A percentile compares a stretch with the other conserved stretches of the same genome.
Evolutionary conservation across 2,329 filamentous ascomycete genomes (phyloP).

Genomic region (Scolecobasidium constrictum): DNA sequence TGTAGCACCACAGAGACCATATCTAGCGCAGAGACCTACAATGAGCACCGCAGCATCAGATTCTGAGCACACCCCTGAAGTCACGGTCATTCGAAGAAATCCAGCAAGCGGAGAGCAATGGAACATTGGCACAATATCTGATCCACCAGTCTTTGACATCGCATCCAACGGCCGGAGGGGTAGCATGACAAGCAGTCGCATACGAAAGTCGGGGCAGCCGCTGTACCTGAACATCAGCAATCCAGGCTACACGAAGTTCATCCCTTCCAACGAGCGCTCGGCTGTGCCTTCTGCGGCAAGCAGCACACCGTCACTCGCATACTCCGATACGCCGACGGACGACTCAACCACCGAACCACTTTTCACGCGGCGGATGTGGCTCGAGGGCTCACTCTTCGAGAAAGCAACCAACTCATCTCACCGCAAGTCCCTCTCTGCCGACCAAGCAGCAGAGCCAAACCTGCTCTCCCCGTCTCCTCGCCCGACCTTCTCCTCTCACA

Average conservation of each 20-base stretch:
- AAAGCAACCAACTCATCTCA: slow-evolving; percentile 27
- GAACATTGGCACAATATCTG: slow-evolving; percentile 39
- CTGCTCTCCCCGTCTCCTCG: slow-evolving; percentile 10
- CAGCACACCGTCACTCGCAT: slow-evolving; percentile 16
- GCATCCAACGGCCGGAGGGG: slow-evolving; percentile 20
- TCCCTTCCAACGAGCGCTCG: neutral
- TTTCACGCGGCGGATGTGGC: slow-evolving; percentile 36
- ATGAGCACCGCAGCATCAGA: neutral
- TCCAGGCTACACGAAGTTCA: slow-evolving; percentile 46
- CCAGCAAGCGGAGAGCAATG: slow-evolving; percentile 37
- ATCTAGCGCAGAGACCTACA: neutral
- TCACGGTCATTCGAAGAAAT: slow-evolving; percentile 39
- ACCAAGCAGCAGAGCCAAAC: too few relatives aligned
- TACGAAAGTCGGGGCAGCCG: slow-evolving; percentile 7
- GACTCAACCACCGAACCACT: slow-evolving; percentile 4
- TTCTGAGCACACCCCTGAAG: neutral
- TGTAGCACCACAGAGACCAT: neutral
- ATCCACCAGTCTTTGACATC: slow-evolving; percentile 32
- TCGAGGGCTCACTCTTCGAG: slow-evolving; percentile 28
- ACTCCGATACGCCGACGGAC: neutral
- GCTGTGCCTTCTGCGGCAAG: neutral
- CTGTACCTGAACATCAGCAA: slow-evolving; percentile 23
- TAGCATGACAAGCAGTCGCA: neutral
- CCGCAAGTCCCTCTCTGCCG: slow-evolving; percentile 15
- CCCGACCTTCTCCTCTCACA: neutral